Evolutionary conservation across 768 basidiomycete species (phyloP), one percentile per base, ranked within the genome.

Genomic region (Mycena capillaripes): DNA sequence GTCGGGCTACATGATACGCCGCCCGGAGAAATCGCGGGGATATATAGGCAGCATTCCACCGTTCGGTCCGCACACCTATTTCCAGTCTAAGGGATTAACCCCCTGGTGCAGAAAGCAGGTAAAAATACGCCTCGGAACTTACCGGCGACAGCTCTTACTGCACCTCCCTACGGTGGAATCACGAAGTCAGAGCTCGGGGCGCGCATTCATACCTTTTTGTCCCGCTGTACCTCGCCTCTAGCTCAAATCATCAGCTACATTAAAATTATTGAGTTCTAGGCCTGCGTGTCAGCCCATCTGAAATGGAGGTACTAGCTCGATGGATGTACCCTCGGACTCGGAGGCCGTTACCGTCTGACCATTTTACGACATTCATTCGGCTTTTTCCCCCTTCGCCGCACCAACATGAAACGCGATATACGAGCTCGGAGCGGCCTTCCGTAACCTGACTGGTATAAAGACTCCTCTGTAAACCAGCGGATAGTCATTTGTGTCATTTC

Each of bases 401-500:
- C n/a, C 46, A 48, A 48, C 46, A 48, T 21, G 46, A 48, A 48
- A 48, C 46, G n/a, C 46, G 46, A 48, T 48, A 48, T 48, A 3
- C 23, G 46, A 48, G 46, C n/a, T 48, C 46, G 46, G 46, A 48
- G 46, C 46, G n/a, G 46, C 46, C 46, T 48, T 48, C 23, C 23
- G 46, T 48, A 48, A 48, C n/a, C 46, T n/a, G 46, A 48, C n/a
- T n/a, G 25, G 50, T 52, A 52, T 52, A 52, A 52, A 52, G 29
- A 12, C 50, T 9, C 23, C 19, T n/a, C n/a, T n/a, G 4, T 16
- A 52, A 52, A n/a, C 9, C 23, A 14, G 25, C 50, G 50, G 23
- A 52, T 11, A 52, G 14, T 25, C 50, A 36, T 36, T 36, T 36
- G 34, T 52, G 50, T 48, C 19, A 27, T 27, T 52, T 52, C 27